Conservation (phyloP, 768 basidiomycete species). For the Suillus lakei region DNA sequence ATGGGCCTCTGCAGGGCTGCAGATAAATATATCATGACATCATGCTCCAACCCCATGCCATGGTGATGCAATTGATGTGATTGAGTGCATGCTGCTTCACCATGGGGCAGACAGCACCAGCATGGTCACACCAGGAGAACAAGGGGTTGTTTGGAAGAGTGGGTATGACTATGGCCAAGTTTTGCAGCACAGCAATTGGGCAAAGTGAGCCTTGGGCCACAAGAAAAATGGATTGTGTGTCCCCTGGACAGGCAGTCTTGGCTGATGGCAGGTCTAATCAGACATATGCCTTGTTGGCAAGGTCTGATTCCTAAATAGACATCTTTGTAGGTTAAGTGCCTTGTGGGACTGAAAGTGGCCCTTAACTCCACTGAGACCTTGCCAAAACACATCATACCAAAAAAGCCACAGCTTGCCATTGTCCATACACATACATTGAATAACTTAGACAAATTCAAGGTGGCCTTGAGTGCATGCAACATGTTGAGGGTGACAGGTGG, state of each 20-base stretch:
- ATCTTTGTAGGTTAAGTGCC: constrained; percentile 26
- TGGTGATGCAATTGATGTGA: no score
- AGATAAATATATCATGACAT: no score
- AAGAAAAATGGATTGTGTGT: background rate
- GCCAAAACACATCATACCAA: constrained; percentile 32
- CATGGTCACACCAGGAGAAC: background rate
- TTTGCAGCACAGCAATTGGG: background rate
- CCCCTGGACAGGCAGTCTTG: constrained; percentile 20
- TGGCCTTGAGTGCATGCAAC: constrained; percentile 26
- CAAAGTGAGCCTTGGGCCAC: background rate
- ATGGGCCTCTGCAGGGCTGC: no score
- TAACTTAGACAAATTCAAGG: constrained; percentile 28
- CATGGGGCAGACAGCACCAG: background rate
- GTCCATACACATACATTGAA: constrained; percentile 50
- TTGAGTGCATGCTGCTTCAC: no score
- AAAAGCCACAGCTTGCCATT: constrained; percentile 34
- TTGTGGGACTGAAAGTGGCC: constrained; percentile 18
- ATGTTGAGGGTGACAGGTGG: constrained; percentile 29
- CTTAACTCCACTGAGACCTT: constrained; percentile 37
- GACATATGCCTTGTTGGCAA: constrained; percentile 31
- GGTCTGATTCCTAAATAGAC: constrained; percentile 24
- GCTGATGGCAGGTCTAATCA: constrained; percentile 37
- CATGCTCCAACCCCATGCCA: no score
- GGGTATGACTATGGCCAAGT: background rate
- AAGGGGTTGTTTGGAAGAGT: background rate